Conservation (phyloP, 1,284 basidiomycete species). For the Leccinum pachyderme region DNA sequence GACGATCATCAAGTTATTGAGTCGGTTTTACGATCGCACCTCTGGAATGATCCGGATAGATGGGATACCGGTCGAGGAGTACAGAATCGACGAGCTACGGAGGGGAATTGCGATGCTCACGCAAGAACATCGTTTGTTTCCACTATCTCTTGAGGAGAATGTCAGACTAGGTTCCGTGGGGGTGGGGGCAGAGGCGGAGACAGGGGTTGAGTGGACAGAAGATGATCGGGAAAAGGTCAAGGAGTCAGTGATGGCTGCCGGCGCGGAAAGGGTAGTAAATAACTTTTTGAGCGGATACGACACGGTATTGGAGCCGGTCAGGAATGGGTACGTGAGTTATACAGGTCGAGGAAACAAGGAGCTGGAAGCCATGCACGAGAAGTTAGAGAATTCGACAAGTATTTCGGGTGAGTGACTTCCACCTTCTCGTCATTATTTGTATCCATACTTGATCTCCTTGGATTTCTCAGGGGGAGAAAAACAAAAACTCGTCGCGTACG, state of each 20-base stretch:
- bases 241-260: slow-evolving; percentile 39
- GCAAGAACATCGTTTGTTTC: slow-evolving; percentile 84
- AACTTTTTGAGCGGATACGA: slow-evolving; percentile 21
- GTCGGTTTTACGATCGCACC: slow-evolving; percentile 79
- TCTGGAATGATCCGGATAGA: slow-evolving; percentile 63
- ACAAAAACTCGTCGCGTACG: slow-evolving; percentile 42
- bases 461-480: slow-evolving; percentile 37
- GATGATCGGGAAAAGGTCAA: slow-evolving; percentile 33
- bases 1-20: slow-evolving; percentile 79
- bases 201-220: neutral
- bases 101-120: slow-evolving; percentile 81
- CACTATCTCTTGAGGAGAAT: slow-evolving; percentile 82
- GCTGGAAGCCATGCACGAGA: slow-evolving; percentile 34
- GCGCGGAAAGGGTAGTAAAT: slow-evolving; percentile 35
- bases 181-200: slow-evolving; percentile 1
- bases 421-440: neutral
- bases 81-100: slow-evolving; percentile 70
- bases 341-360: slow-evolving; percentile 33
- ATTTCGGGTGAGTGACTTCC: slow-evolving; percentile 29
- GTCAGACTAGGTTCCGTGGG: slow-evolving; percentile 51
- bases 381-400: slow-evolving; percentile 35
- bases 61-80: slow-evolving; percentile 47
- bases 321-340: slow-evolving; percentile 26
- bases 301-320: slow-evolving; percentile 35
- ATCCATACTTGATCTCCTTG: neutral